Evolutionary conservation across 2,329 filamentous ascomycete genomes (phyloP).

Genomic region (Xylariaceae sp.): DNA sequence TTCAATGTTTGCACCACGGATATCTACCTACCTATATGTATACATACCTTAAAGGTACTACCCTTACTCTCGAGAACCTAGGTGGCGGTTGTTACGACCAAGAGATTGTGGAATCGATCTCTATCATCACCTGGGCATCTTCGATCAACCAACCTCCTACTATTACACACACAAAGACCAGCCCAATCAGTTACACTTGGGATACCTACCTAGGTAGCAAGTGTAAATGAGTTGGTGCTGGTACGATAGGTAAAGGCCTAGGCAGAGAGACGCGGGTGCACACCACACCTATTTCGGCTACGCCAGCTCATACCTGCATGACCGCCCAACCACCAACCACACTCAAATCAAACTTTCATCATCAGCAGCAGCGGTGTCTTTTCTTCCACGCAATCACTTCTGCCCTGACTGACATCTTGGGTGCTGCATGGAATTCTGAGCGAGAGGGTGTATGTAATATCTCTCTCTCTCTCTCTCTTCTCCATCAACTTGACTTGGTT

Average conservation of each 20-base stretch:
- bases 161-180: not conserved
- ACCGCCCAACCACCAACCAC: slow-evolving; percentile 25
- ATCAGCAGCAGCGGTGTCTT: not conserved
- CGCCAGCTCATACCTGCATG: slow-evolving; percentile 35
- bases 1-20: no score
- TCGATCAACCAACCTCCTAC: not conserved
- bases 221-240: not conserved
- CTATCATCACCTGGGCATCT: no score
- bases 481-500: not conserved
- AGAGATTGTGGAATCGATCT: no score
- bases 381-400: slow-evolving; percentile 9
- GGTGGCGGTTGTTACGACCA: no score
- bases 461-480: not conserved
- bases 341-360: not conserved
- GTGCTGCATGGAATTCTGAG: not conserved
- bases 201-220: not conserved
- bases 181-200: no score
- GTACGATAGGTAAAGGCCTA: not conserved
- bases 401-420: not conserved
- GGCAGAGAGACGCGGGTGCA: not conserved
- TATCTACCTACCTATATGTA: no score
- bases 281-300: slow-evolving; percentile 25
- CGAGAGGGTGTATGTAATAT: not conserved
- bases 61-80: no score
- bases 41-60: no score